These are phyloP conservation scores for Auricularia sp. DNA, from an alignment of 768 basidiomycete species.

Conservation along the genomic window DNA sequence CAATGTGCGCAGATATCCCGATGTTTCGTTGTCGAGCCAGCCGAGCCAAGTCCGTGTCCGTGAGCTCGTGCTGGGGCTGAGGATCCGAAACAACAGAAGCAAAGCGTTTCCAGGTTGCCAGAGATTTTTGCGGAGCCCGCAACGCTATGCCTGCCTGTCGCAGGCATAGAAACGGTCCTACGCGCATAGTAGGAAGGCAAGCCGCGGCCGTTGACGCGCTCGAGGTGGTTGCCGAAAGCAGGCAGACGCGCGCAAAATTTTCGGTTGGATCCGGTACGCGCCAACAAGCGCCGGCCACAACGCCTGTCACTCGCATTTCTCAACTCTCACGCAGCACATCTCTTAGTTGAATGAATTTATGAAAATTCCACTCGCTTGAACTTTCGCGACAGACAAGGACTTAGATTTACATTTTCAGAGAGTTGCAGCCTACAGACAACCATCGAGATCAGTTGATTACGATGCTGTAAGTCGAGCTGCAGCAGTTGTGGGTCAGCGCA, in stretches of 20 bases:
- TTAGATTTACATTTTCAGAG: too few relatives aligned
- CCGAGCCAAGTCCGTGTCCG: constrained; percentile 55
- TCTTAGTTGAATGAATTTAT: too few relatives aligned
- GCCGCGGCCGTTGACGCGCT: background rate
- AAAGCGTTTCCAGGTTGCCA: background rate
- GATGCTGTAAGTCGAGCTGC: constrained; percentile 37
- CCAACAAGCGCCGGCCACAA: too few relatives aligned
- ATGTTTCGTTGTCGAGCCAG: constrained; percentile 84
- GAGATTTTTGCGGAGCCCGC: background rate
- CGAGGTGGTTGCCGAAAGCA: background rate
- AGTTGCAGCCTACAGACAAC: background rate
- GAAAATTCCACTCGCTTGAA: too few relatives aligned
- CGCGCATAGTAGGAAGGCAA: background rate
- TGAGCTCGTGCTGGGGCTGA: constrained; percentile 23
- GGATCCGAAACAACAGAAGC: background rate
- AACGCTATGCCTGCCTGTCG: background rate
- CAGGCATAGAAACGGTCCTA: background rate
- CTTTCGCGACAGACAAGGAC: too few relatives aligned
- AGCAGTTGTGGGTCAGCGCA: background rate
- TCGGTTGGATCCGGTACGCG: too few relatives aligned
- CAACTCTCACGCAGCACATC: too few relatives aligned
- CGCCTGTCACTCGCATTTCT: too few relatives aligned
- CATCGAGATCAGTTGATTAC: constrained; percentile 29
- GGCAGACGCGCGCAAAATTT: background rate
- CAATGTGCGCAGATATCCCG: constrained; percentile 90